phyloP scores from a whole-genome alignment of 176 grass and related monocot genomes.

The Juncus inflexus region DNA sequence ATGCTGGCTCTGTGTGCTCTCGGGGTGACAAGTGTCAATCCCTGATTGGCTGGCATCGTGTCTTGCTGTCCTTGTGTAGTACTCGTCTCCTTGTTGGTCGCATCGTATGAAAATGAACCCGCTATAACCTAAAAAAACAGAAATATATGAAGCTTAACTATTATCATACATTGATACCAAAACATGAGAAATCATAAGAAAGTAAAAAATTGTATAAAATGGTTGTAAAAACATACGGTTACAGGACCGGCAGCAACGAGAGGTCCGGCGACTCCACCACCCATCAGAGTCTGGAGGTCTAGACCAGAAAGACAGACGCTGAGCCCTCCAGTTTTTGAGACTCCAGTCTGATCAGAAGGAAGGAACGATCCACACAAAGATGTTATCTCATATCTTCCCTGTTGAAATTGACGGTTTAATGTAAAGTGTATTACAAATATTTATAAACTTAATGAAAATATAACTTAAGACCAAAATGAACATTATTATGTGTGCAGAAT shows the following conservation, averaged over 20 bases:
- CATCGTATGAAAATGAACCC: slow-evolving; percentile 31
- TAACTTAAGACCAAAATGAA: too few species aligned
- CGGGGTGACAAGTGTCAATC: slow-evolving; percentile 26
- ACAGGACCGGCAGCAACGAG: slow-evolving; percentile 24
- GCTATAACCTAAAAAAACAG: slow-evolving; percentile 22
- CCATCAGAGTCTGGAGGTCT: slow-evolving; percentile 22
- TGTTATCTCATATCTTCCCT: slow-evolving; percentile 31
- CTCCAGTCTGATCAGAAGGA: slow-evolving; percentile 20
- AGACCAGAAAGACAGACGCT: slow-evolving; percentile 29
- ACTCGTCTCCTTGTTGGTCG: slow-evolving; percentile 5
- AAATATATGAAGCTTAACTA: not conserved
- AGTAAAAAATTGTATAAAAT: not conserved
- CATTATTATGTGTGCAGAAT: too few species aligned
- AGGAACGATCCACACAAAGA: slow-evolving; percentile 32
- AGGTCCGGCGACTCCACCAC: slow-evolving; percentile 33
- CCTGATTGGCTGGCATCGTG: slow-evolving; percentile 1
- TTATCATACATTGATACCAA: slow-evolving; percentile 2
- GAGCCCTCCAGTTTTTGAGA: slow-evolving; percentile 26
- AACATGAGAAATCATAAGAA: slow-evolving; percentile 14
- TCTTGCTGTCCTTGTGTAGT: slow-evolving; percentile 4
- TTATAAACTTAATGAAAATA: too few species aligned
- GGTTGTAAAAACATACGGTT: not conserved
- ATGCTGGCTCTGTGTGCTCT: slow-evolving; percentile 23
- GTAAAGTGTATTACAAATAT: too few species aligned
- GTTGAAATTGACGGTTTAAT: not conserved